Base-by-base conservation (phyloP, 2,329 filamentous ascomycete genomes). In the Penicillium carneum region DNA sequence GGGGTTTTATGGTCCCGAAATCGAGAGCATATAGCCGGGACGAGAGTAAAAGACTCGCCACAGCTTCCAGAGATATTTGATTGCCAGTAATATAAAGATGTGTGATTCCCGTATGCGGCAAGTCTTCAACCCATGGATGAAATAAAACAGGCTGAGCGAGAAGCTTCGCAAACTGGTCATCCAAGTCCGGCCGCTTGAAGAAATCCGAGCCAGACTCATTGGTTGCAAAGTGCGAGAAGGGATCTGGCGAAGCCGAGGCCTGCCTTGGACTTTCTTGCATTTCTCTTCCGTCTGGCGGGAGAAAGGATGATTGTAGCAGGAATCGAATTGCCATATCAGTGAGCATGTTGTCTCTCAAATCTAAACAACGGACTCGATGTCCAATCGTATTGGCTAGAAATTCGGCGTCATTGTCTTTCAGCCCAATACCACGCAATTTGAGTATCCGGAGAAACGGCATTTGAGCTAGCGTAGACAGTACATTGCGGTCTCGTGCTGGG, bases 31-130 rank as follows among this genome's bases (percentile, higher is more conserved):
- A 80, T 9, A 88, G 74, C 34, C 81, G 77, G 54, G 75, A 77
- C 8, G 84, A 84, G 50, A 81, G 75, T 11, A 87, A 68, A 5
- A 88, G 75, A 16, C 81, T 82, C 3, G 82, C 83, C 6, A 85
- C 74, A 0, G 84, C 85, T 69, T 87, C 84, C 0, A 85, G 80
- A 1, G 84, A 86, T 5, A 88, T 71, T 3, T 76, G 67, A 59
- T 88, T 88, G 8, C 81, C 80, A 3, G 85, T 80, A 14, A 88
- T 80, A 67, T 86, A 87, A 2, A 88, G 74, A 74, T 88, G 86
- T 0, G 86, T 88, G 39, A 88, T 81, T 2, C 86, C 86, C 10
- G 78, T 75, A 66, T 83, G 79, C 23, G 83, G 79, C 1, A 83
- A 76, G 64, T 86, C 81, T 65, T 88, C 85, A 31, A 87, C 81